phyloP scores from a whole-genome alignment of 2,329 filamentous ascomycete genomes.

The Paecilomyces formosus region DNA sequence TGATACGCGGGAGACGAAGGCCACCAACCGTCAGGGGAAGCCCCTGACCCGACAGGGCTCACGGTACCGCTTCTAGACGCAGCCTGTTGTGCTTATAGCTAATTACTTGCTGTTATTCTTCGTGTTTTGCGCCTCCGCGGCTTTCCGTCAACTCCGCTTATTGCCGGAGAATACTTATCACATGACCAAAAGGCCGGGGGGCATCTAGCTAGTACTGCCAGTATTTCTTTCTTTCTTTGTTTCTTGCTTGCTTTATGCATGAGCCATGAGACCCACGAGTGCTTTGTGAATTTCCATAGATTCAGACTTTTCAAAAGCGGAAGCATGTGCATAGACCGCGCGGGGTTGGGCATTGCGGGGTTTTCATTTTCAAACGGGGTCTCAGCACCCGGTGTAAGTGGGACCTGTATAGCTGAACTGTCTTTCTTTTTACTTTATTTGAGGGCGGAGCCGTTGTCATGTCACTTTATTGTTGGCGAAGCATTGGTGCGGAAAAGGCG shows the following conservation, averaged over 20 bases:
- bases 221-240: conserved; percentile 6
- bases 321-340: conserved; percentile 1
- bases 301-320: not conserved
- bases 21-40: conserved; percentile 42
- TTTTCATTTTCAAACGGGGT: not conserved
- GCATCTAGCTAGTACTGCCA: not conserved
- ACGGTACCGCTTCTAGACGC: conserved; percentile 37
- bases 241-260: conserved; percentile 5
- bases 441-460: not conserved
- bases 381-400: not conserved
- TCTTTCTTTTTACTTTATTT: not conserved
- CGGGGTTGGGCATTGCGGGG: not conserved
- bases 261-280: conserved; percentile 16
- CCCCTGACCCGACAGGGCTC: conserved; percentile 44
- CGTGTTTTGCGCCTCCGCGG: not conserved
- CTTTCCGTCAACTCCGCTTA: not conserved
- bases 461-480: not conserved
- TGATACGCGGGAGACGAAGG: conserved; percentile 31
- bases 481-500: not conserved
- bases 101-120: not conserved
- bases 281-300: conserved; percentile 1
- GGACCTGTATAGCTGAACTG: not conserved
- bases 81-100: not conserved
- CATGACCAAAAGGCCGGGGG: not conserved
- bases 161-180: not conserved